Percentiles rank a stretch among this genome's conserved stretches.
These are phyloP conservation scores for Claviceps humidiphila DNA, from an alignment of 2,329 filamentous ascomycete species.

Conservation along the genomic window DNA sequence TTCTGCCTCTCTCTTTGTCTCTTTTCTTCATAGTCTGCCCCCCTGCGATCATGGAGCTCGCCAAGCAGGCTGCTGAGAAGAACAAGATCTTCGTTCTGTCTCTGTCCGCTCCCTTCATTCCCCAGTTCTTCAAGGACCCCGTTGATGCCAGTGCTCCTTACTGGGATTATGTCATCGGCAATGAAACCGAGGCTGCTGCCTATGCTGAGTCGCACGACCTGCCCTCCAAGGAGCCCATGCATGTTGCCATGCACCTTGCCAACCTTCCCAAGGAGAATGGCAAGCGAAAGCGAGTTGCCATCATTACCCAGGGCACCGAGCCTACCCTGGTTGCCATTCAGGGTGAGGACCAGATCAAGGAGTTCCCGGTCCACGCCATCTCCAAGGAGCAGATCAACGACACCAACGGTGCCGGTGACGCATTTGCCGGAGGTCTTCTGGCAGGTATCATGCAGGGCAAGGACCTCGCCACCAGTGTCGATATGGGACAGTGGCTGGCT, in stretches of 20 bases:
- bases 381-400: conserved; percentile 71
- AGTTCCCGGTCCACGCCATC: conserved; percentile 73
- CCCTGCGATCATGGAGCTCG: conserved; percentile 77
- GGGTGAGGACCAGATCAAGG: conserved; percentile 55
- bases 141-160: conserved; percentile 77
- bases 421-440: conserved; percentile 87
- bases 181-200: conserved; percentile 84
- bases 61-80: conserved; percentile 73
- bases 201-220: conserved; percentile 76
- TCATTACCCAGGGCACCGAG: conserved; percentile 89
- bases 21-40: conserved; percentile 52
- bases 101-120: conserved; percentile 89
- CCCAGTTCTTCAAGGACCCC: conserved; percentile 94
- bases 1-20: neutral
- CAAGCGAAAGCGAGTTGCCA: conserved; percentile 69
- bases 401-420: conserved; percentile 93
- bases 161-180: conserved; percentile 93
- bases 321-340: conserved; percentile 76
- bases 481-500: conserved; percentile 95
- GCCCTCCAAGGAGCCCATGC: conserved; percentile 61
- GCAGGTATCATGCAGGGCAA: conserved; percentile 82
- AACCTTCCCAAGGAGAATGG: conserved; percentile 85
- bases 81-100: conserved; percentile 91
- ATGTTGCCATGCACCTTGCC: conserved; percentile 76
- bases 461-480: conserved; percentile 61